Conservation (phyloP, 345 rosid species). For the Rubroshorea leprosula region DNA sequence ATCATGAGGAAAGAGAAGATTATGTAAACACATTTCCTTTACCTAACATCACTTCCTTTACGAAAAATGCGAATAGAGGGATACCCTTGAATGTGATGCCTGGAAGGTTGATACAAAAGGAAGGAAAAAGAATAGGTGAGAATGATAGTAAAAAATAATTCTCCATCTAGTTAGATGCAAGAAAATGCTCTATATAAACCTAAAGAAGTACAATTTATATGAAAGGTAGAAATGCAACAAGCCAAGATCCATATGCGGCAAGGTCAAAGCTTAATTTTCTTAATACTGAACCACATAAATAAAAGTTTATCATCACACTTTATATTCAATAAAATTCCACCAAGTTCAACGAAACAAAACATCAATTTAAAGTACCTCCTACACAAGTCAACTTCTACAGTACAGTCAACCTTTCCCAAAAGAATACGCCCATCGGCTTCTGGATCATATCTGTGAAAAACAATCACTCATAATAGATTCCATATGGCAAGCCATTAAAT, state of each 20-base stretch:
- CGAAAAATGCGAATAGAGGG: constrained; percentile 99
- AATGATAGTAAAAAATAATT: not conserved
- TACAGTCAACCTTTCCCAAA: constrained; percentile 87
- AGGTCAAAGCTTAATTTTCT: not conserved
- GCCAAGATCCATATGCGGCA: not conserved
- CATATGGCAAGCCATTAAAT: constrained; percentile 10
- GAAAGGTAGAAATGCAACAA: not conserved
- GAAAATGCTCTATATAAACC: not conserved
- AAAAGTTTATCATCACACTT: too few species aligned
- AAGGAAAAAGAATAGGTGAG: not conserved
- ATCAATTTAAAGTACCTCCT: constrained; percentile 52
- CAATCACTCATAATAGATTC: constrained; percentile 8
- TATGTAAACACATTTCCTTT: constrained; percentile 15
- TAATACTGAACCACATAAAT: not conserved
- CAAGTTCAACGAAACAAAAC: too few species aligned
- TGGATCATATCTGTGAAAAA: constrained; percentile 84
- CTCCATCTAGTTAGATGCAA: not conserved
- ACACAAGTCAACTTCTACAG: constrained; percentile 72
- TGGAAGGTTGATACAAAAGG: constrained; percentile 21
- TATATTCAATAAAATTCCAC: too few species aligned
- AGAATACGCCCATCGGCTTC: constrained; percentile 89
- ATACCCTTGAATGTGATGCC: constrained; percentile 94
- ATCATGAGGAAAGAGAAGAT: constrained; percentile 5
- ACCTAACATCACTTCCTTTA: constrained; percentile 90
- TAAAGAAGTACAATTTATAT: not conserved